Evolutionary conservation across 257 asterid species (phyloP).

Genomic region (Dorcoceras hygrometricum): DNA sequence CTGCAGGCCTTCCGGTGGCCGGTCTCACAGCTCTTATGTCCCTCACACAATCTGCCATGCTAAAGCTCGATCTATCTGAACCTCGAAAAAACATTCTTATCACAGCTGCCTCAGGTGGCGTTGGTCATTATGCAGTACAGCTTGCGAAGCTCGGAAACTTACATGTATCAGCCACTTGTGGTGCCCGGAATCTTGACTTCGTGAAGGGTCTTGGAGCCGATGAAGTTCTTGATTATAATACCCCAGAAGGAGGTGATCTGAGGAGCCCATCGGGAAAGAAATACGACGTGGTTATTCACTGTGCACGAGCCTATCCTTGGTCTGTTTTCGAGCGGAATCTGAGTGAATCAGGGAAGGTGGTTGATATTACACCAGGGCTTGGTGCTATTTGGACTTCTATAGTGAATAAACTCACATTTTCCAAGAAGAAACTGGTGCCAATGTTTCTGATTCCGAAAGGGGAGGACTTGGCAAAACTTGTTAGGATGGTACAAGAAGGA

Average conservation of each 20-base stretch:
- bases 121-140: no score
- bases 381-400: conserved; percentile 29
- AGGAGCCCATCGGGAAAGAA: no score
- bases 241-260: conserved; percentile 14
- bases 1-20: conserved; percentile 37
- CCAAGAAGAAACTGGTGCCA: conserved; percentile 20
- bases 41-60: conserved; percentile 29
- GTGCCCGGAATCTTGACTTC: no score
- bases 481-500: conserved; percentile 40
- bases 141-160: no score
- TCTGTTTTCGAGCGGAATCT: conserved; percentile 38
- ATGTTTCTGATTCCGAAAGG: conserved; percentile 19
- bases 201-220: conserved; percentile 27
- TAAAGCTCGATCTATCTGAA: conserved; percentile 40
- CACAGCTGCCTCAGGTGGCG: conserved; percentile 30
- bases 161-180: conserved; percentile 17
- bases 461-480: conserved; percentile 31
- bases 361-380: conserved; percentile 37
- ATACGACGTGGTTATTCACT: conserved; percentile 30
- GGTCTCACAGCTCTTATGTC: conserved; percentile 39
- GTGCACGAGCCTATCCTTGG: conserved; percentile 39
- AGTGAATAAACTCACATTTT: conserved; percentile 31
- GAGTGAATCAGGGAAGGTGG: conserved; percentile 32
- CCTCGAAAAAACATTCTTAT: conserved; percentile 13
- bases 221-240: conserved; percentile 44